These are phyloP conservation scores for Populus deltoides DNA, from an alignment of 345 rosid species.

Conservation along the genomic window DNA sequence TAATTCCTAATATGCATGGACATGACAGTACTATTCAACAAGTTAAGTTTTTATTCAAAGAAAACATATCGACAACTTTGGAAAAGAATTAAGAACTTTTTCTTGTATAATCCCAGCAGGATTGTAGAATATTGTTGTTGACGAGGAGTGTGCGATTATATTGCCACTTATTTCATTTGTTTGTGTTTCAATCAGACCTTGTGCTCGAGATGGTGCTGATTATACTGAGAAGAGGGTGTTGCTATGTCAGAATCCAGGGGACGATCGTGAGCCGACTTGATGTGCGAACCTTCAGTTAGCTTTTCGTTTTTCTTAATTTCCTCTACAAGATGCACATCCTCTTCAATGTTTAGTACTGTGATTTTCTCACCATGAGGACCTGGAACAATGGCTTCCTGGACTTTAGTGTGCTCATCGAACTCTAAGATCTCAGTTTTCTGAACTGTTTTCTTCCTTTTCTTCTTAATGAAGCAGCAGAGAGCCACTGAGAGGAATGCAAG, in stretches of 20 bases:
- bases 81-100: not conserved
- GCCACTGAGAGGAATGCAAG: slow-evolving; percentile 63
- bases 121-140: not conserved
- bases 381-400: slow-evolving; percentile 47
- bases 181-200: slow-evolving; percentile 28
- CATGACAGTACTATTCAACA: not conserved
- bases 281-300: slow-evolving; percentile 19
- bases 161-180: not conserved
- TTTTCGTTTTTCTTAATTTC: slow-evolving; percentile 35
- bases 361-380: slow-evolving; percentile 52
- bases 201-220: slow-evolving; percentile 29
- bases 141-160: not conserved
- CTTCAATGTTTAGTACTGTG: slow-evolving; percentile 40
- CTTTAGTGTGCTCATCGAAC: slow-evolving; percentile 47
- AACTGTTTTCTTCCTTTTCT: slow-evolving; percentile 40
- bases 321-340: slow-evolving; percentile 47
- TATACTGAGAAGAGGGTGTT: slow-evolving; percentile 23
- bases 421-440: slow-evolving; percentile 36
- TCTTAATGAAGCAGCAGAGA: slow-evolving; percentile 50
- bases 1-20: not conserved
- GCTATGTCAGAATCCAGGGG: slow-evolving; percentile 16
- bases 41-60: slow-evolving; percentile 3
- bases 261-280: slow-evolving; percentile 25
- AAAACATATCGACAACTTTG: not conserved
- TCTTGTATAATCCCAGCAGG: not conserved